Evolutionary conservation across 2,329 filamentous ascomycete species (phyloP).

Genomic region (Aureobasidium vineae): DNA sequence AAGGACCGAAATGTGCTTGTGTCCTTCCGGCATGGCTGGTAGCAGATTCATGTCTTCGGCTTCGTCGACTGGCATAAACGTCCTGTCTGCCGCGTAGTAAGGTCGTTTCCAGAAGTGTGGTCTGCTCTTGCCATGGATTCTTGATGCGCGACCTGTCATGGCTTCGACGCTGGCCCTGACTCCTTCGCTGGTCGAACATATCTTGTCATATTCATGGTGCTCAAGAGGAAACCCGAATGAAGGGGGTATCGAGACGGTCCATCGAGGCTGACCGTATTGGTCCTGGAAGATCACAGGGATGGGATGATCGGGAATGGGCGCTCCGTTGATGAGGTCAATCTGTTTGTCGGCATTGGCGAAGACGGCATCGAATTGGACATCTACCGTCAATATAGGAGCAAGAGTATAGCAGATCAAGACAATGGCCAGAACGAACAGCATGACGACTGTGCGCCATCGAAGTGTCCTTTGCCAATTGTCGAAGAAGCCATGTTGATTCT

Average conservation of each 20-base stretch:
- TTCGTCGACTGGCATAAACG: slow-evolving; percentile 72
- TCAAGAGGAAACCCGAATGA: slow-evolving; percentile 65
- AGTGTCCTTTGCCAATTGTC: not conserved
- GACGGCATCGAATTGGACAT: slow-evolving; percentile 38
- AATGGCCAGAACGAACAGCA: slow-evolving; percentile 19
- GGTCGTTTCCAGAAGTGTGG: slow-evolving; percentile 49
- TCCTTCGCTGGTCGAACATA: slow-evolving; percentile 59
- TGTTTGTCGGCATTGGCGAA: slow-evolving; percentile 33
- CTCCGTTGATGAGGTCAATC: slow-evolving; percentile 66
- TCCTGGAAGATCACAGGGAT: slow-evolving; percentile 71
- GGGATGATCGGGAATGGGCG: slow-evolving; percentile 67
- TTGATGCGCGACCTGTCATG: slow-evolving; percentile 36
- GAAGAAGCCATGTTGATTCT: slow-evolving; percentile 22
- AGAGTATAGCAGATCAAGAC: slow-evolving; percentile 27
- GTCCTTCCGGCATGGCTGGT: slow-evolving; percentile 42
- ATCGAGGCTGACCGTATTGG: slow-evolving; percentile 62
- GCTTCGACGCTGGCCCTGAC: slow-evolving; percentile 40
- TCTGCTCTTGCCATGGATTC: slow-evolving; percentile 37
- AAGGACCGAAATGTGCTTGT: slow-evolving; percentile 29
- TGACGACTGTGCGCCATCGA: slow-evolving; percentile 27
- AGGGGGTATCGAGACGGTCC: slow-evolving; percentile 78
- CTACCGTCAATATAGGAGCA: slow-evolving; percentile 33
- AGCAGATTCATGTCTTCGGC: slow-evolving; percentile 66
- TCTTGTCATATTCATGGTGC: slow-evolving; percentile 64
- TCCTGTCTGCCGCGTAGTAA: slow-evolving; percentile 63